Evolutionary conservation across 179 eudicot species (phyloP).

Genomic region (Actinidia arguta): DNA sequence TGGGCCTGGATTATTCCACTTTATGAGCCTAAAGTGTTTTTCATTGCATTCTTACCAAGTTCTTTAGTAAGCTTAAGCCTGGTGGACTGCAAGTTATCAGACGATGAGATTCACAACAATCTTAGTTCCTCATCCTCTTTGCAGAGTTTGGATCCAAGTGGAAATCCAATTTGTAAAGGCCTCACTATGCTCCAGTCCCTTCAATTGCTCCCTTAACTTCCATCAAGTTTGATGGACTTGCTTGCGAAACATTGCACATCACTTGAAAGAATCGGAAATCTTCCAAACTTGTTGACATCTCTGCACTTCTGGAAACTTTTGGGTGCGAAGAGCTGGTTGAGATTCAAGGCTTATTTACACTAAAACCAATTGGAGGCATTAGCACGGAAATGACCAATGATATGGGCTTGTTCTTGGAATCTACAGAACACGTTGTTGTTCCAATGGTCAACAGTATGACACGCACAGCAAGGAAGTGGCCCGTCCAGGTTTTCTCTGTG

Average conservation of each 20-base stretch:
- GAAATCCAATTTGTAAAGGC: too few species aligned
- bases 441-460: background rate
- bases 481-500: background rate
- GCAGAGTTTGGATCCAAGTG: too few species aligned
- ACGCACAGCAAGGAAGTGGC: background rate
- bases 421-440: background rate
- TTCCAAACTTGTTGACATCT: background rate
- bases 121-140: too few species aligned
- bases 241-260: background rate
- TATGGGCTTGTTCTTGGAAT: background rate
- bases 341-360: background rate
- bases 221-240: background rate
- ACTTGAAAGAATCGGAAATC: background rate
- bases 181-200: too few species aligned
- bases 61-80: too few species aligned
- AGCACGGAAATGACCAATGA: background rate
- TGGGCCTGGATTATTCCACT: too few species aligned
- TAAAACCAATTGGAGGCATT: background rate
- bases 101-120: too few species aligned
- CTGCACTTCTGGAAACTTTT: background rate
- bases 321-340: background rate
- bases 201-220: too few species aligned
- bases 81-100: too few species aligned
- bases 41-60: too few species aligned
- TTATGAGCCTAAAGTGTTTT: too few species aligned